A percentile compares a stretch with the other conserved stretches of the same genome.
Conservation (phyloP, 2,329 filamentous ascomycete genomes). For the Cladophialophora yegresii region DNA sequence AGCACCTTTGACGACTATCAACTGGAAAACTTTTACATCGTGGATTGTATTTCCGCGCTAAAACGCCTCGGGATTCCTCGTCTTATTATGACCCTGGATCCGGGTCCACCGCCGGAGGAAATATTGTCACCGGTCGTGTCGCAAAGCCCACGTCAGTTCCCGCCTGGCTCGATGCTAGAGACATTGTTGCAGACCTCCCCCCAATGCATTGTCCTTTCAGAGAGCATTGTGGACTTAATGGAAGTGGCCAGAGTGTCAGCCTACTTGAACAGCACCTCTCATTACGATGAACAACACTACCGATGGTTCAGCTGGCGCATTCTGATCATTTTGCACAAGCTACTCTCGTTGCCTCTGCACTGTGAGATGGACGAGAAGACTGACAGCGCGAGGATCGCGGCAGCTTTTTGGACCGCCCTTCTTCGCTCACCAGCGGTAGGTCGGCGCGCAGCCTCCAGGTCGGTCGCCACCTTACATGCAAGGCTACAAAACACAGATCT, state of each 20-base stretch:
- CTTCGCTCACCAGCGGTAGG: constrained; percentile 14
- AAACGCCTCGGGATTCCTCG: constrained; percentile 17
- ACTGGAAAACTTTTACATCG: constrained; percentile 26
- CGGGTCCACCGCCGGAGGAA: constrained; percentile 19
- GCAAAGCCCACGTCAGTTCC: constrained; percentile 9
- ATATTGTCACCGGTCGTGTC: constrained; percentile 11
- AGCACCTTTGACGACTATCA: constrained; percentile 31
- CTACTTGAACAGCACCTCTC: constrained; percentile 12
- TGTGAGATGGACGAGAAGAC: constrained; percentile 15
- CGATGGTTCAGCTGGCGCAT: constrained; percentile 26
- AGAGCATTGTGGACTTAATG: constrained; percentile 22
- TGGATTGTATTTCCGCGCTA: constrained; percentile 23
- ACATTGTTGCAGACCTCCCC: constrained; percentile 9
- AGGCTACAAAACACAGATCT: constrained; percentile 19
- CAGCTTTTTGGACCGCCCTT: constrained; percentile 19
- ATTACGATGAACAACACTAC: constrained; percentile 24
- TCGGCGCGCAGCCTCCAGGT: constrained; percentile 10
- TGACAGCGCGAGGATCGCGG: constrained; percentile 21
- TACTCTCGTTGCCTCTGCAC: constrained; percentile 27
- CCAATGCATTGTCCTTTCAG: constrained; percentile 1
- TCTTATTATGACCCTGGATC: constrained; percentile 25
- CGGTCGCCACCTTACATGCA: constrained; percentile 2
- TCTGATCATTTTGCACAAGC: constrained; percentile 25
- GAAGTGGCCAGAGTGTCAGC: constrained; percentile 23
- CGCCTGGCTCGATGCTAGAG: constrained; percentile 17